Conservation (phyloP, 306 rosid genomes). For the Fragaria vesca region DNA sequence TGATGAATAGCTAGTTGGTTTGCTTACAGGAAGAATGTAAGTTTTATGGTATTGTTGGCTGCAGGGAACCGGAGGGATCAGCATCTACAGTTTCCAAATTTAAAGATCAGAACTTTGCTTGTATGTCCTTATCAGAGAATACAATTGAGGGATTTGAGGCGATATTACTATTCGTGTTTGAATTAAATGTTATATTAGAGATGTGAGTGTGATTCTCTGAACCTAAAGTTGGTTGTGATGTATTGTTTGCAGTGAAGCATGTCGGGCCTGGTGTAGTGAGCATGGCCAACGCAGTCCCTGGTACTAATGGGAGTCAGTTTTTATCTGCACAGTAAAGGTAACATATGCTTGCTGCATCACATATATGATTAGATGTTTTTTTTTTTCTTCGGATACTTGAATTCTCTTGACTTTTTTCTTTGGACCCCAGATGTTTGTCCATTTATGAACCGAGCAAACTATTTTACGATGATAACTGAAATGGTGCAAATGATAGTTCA, state of each 20-base stretch:
- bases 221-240: neutral
- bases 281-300: slow-evolving; percentile 97
- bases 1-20: neutral
- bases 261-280: slow-evolving; percentile 88
- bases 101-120: slow-evolving; percentile 67
- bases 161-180: no score
- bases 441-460: neutral
- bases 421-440: neutral
- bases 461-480: neutral
- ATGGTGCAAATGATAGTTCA: no score
- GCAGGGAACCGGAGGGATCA: slow-evolving; percentile 93
- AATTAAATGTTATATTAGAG: neutral
- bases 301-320: slow-evolving; percentile 86
- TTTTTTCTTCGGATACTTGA: neutral
- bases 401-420: neutral
- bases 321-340: slow-evolving; percentile 85
- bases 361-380: neutral
- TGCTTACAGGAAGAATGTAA: neutral
- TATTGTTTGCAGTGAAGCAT: slow-evolving; percentile 77
- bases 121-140: slow-evolving; percentile 39
- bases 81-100: slow-evolving; percentile 77
- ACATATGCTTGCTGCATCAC: slow-evolving; percentile 24
- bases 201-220: neutral
- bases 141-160: no score
- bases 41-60: slow-evolving; percentile 17